phyloP scores from a whole-genome alignment of 805 yeast species.

The Wickerhamiella siamensis region DNA sequence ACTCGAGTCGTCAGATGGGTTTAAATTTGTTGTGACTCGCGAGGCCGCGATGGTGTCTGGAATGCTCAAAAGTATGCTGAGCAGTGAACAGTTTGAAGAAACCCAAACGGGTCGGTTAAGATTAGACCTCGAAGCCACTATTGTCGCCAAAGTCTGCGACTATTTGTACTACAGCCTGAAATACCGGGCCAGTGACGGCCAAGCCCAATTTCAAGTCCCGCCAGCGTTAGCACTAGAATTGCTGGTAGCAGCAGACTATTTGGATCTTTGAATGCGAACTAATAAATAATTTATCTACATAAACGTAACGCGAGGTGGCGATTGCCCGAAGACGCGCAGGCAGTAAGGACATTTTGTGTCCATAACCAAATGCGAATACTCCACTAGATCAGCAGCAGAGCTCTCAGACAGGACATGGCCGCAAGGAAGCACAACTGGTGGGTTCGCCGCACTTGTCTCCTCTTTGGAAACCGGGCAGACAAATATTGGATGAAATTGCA shows the following conservation, averaged over 20 bases:
- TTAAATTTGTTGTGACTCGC: constrained; percentile 42
- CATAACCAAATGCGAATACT: constrained; percentile 18
- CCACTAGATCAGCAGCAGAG: constrained; percentile 35
- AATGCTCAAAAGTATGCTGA: constrained; percentile 42
- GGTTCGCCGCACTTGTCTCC: constrained; percentile 43
- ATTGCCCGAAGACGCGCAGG: constrained; percentile 25
- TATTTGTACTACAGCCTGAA: constrained; percentile 64
- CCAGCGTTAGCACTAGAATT: constrained; percentile 88
- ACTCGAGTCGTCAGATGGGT: constrained; percentile 60
- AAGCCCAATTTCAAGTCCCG: constrained; percentile 60
- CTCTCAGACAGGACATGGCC: constrained; percentile 48
- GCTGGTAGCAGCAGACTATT: constrained; percentile 81
- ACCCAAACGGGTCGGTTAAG: constrained; percentile 40
- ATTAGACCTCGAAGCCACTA: constrained; percentile 48
- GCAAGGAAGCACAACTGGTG: constrained; percentile 50
- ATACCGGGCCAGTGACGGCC: constrained; percentile 31
- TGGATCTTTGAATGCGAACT: constrained; percentile 32
- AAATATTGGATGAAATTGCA: constrained; percentile 50
- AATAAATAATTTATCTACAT: not conserved
- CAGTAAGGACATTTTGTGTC: constrained; percentile 52
- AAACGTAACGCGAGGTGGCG: not conserved
- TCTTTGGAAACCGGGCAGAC: constrained; percentile 61
- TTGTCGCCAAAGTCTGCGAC: constrained; percentile 70
- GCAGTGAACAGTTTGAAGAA: constrained; percentile 38
- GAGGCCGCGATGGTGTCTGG: constrained; percentile 70